Percentiles rank a stretch among this genome's conserved stretches.
phyloP scores from a whole-genome alignment of 352 stramenopile species.

The Blastocystis sp. region DNA sequence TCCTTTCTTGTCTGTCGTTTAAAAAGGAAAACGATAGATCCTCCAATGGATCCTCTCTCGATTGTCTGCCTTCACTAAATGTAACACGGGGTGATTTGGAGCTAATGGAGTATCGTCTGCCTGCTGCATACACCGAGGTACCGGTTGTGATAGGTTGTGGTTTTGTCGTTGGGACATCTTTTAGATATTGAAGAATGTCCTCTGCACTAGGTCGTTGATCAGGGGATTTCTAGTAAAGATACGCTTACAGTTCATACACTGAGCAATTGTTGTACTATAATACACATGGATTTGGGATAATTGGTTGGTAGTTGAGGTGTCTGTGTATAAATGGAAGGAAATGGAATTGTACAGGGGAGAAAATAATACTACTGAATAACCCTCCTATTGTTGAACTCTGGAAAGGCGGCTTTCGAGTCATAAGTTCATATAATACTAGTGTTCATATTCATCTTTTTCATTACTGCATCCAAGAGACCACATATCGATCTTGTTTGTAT shows the following conservation, averaged over 20 bases:
- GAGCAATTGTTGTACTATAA: neutral
- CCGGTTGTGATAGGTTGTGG: neutral
- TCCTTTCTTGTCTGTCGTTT: neutral
- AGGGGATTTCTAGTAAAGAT: neutral
- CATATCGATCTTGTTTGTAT: constrained; percentile 52
- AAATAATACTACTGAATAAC: constrained; percentile 5
- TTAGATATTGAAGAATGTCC: neutral
- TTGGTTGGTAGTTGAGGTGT: neutral
- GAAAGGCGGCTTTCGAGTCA: neutral
- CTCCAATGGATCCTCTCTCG: neutral
- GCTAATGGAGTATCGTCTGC: neutral
- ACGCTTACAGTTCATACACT: neutral
- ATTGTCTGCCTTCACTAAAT: neutral
- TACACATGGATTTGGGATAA: neutral
- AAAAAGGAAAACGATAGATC: neutral
- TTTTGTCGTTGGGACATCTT: neutral
- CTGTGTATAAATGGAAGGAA: neutral
- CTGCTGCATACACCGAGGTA: neutral
- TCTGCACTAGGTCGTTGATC: neutral
- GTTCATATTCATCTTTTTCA: neutral
- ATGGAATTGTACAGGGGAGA: neutral
- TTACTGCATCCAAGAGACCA: constrained; percentile 40
- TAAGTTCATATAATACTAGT: constrained; percentile 4
- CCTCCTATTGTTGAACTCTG: neutral
- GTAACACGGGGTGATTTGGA: neutral